These are phyloP conservation scores for Geopyxis carbonaria DNA, from an alignment of 495 filamentous ascomycete species.

Conservation along the genomic window DNA sequence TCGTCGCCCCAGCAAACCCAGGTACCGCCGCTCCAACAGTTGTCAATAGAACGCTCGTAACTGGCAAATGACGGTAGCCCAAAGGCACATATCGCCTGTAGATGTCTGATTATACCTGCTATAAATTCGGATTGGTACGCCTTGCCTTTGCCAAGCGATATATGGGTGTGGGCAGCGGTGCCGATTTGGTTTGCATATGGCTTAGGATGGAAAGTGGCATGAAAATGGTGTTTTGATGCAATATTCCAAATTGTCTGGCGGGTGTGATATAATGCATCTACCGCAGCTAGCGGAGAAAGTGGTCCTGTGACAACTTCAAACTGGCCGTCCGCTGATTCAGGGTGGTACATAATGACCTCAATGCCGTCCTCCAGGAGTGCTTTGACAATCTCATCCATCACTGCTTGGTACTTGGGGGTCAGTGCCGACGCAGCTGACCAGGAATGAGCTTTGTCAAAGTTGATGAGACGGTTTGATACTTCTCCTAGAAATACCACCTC, in stretches of 20 bases:
- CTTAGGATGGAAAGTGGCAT: slow-evolving; percentile 64
- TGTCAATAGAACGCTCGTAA: slow-evolving; percentile 46
- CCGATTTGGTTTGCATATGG: slow-evolving; percentile 43
- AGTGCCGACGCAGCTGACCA: slow-evolving; percentile 44
- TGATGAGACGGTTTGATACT: slow-evolving; percentile 20
- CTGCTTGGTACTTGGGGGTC: slow-evolving; percentile 35
- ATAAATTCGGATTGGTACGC: slow-evolving; percentile 40
- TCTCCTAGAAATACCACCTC: slow-evolving; percentile 53
- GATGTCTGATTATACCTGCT: slow-evolving; percentile 46
- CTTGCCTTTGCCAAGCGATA: slow-evolving; percentile 36
- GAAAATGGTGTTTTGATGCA: slow-evolving; percentile 40
- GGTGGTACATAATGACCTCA: slow-evolving; percentile 54
- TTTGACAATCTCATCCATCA: slow-evolving; percentile 46
- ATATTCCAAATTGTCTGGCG: slow-evolving; percentile 48
- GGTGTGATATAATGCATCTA: slow-evolving; percentile 56
- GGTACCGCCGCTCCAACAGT: slow-evolving; percentile 56
- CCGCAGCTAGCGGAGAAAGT: slow-evolving; percentile 43
- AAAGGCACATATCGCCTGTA: slow-evolving; percentile 48
- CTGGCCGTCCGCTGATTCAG: slow-evolving; percentile 58
- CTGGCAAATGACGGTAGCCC: slow-evolving; percentile 39
- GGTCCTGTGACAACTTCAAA: slow-evolving; percentile 66
- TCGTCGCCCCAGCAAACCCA: slow-evolving; percentile 64
- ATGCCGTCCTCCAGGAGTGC: slow-evolving; percentile 45
- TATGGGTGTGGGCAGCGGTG: slow-evolving; percentile 51
- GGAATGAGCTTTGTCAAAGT: slow-evolving; percentile 32